A percentile compares a stretch with the other conserved stretches of the same genome.
phyloP scores from a whole-genome alignment of 1,284 basidiomycete species.

The Vanrija humicola region DNA sequence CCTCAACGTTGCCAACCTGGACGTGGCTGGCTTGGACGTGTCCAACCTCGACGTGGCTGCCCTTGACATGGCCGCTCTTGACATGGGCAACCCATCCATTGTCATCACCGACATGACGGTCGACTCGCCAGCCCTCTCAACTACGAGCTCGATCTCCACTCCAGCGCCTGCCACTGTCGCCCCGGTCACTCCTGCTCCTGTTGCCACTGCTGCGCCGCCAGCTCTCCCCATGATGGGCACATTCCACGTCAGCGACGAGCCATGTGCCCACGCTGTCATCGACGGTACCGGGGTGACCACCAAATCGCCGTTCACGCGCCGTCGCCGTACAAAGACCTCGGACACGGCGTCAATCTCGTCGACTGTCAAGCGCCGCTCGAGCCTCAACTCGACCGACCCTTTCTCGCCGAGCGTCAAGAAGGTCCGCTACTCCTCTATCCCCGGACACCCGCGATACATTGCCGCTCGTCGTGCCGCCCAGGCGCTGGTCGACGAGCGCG shows the following conservation, averaged over 20 bases:
- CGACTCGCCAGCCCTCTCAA: conserved; percentile 24
- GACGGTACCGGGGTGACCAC: conserved; percentile 40
- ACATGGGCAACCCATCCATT: conserved; percentile 17
- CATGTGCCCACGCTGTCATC: conserved; percentile 42
- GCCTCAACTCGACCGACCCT: conserved; percentile 16
- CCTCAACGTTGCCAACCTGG: too few relatives aligned
- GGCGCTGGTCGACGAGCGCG: conserved; percentile 27
- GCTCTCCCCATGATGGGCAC: conserved; percentile 32
- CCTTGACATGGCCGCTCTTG: conserved; percentile 1
- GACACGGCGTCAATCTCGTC: conserved; percentile 23
- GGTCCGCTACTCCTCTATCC: conserved; percentile 43
- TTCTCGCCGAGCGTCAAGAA: conserved; percentile 33
- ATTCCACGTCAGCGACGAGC: conserved; percentile 36
- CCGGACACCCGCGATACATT: conserved; percentile 43
- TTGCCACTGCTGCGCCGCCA: neutral
- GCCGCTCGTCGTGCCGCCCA: conserved; percentile 31
- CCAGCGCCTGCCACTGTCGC: neutral
- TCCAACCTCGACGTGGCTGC: neutral
- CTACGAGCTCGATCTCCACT: conserved; percentile 14
- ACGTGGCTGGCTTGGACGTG: neutral
- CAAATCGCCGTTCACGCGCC: conserved; percentile 45
- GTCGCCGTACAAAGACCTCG: conserved; percentile 25
- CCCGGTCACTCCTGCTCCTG: conserved; percentile 1
- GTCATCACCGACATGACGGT: conserved; percentile 23
- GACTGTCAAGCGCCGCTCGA: conserved; percentile 25